Percentiles rank a stretch among this genome's conserved stretches.
These are phyloP conservation scores for Petunia secreta DNA, from an alignment of 257 asterid species.

Conservation along the genomic window DNA sequence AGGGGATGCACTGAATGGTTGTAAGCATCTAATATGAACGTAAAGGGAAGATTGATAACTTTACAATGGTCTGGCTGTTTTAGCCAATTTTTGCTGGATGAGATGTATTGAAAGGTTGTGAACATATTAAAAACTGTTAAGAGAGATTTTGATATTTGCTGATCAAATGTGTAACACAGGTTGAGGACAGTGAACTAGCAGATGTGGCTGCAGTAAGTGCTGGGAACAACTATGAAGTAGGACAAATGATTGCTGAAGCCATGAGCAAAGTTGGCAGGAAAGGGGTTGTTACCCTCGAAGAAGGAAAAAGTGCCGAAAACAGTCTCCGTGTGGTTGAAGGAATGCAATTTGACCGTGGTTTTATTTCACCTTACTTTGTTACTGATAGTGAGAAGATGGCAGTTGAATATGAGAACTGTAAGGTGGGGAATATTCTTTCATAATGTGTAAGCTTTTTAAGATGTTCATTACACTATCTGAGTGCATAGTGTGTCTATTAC, in stretches of 20 bases:
- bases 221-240: slow-evolving; percentile 92
- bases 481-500: not conserved
- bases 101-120: too few species aligned
- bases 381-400: slow-evolving; percentile 95
- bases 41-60: not conserved
- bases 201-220: slow-evolving; percentile 99
- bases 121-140: too few species aligned
- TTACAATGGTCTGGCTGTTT: not conserved
- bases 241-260: slow-evolving; percentile 95
- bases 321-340: slow-evolving; percentile 90
- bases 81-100: too few species aligned
- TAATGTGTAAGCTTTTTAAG: not conserved
- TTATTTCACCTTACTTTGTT: slow-evolving; percentile 86
- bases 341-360: slow-evolving; percentile 98
- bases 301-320: slow-evolving; percentile 95
- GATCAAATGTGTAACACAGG: slow-evolving; percentile 44
- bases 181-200: slow-evolving; percentile 92
- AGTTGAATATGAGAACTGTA: slow-evolving; percentile 93
- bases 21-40: not conserved
- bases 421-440: slow-evolving; percentile 49
- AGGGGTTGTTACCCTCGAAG: slow-evolving; percentile 98
- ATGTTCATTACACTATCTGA: not conserved
- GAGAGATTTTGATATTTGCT: not conserved
- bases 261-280: slow-evolving; percentile 95
- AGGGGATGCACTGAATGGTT: not conserved